Evolutionary conservation across 2,329 filamentous ascomycete genomes (phyloP), one percentile per base, ranked within the genome.

Genomic region (Sporothrix protearum): DNA sequence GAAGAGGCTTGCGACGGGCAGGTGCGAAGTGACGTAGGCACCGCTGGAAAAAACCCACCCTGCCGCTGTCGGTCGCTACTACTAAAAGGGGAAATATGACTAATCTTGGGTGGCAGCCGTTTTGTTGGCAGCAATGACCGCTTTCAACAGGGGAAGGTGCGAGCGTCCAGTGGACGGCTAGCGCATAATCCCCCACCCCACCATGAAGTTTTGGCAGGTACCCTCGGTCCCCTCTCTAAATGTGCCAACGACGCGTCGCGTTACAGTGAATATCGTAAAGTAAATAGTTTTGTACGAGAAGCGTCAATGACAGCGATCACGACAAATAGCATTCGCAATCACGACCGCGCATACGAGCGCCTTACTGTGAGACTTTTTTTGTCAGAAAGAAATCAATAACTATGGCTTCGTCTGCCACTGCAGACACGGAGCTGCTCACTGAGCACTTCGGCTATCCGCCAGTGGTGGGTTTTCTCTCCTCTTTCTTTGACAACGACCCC

Each of bases 381-480:
- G 36, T n/a, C 36, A n/a, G 30, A 22, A n/a, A 61, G 3, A 10
- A 5, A 42, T 2, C 1, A 14, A 53, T 3, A 22, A n/a, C 73
- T 67, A 80, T 80, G 77, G 75, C 77, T 9, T 71, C 75, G 57
- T 72, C 76, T 28, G 71, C 74, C 71, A 76, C 73, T 67, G 82
- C 85, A 66, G 86, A 89, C 75, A 88, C 86, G 45, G 87, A 89
- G 79, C 87, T 98, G 76, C 86, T 98, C 73, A 97, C 96, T 1
- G 96, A 98, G 85, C 96, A 99, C 79, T 92, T 99, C 77, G 92
- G 93, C 75, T 97, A 97, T 77, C 95, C 96, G 1, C 96, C 95
- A 36, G 88, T 97, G 75, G 94, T 97, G 82, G 78, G 91, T 84
- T 49, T 63, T 39, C 8, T 39, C 8, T 42, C n/a, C 22, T n/a